phyloP scores from a whole-genome alignment of 2,329 filamentous ascomycete genomes.

The Coniella lustricola region DNA sequence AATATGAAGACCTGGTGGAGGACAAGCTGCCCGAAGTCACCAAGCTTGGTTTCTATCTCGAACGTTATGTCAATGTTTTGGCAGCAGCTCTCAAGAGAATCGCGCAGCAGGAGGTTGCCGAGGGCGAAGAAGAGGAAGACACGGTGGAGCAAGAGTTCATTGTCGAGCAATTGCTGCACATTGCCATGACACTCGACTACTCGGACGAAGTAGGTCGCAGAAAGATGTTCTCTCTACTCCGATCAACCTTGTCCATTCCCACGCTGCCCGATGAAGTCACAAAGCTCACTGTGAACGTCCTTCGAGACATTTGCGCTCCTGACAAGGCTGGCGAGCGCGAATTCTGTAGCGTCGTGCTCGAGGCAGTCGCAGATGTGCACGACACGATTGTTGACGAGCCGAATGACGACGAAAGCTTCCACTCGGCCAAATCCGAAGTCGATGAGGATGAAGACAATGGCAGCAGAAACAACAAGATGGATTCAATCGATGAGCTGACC shows the following conservation, averaged over 20 bases:
- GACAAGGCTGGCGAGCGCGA: conserved; percentile 69
- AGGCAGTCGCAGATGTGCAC: conserved; percentile 93
- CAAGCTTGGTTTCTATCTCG: conserved; percentile 78
- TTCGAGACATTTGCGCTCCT: conserved; percentile 75
- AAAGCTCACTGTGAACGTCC: conserved; percentile 73
- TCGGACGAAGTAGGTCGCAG: conserved; percentile 93
- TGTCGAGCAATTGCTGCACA: conserved; percentile 89
- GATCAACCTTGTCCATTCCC: conserved; percentile 76
- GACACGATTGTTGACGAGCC: conserved; percentile 70
- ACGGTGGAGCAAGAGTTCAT: conserved; percentile 90
- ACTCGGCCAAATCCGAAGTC: conserved; percentile 83
- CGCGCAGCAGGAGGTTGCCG: conserved; percentile 47
- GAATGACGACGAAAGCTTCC: conserved; percentile 77
- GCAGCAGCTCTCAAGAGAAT: conserved; percentile 56
- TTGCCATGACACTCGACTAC: conserved; percentile 87
- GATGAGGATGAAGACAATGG: conserved; percentile 57
- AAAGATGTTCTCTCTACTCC: conserved; percentile 89
- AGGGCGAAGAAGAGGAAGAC: conserved; percentile 70
- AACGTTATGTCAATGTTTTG: conserved; percentile 67
- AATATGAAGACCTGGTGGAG: conserved; percentile 69
- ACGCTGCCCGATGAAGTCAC: conserved; percentile 90
- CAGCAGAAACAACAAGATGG: conserved; percentile 26
- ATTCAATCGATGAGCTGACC: conserved; percentile 37
- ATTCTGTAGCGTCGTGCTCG: conserved; percentile 78
- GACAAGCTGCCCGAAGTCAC: conserved; percentile 95